phyloP scores from a whole-genome alignment of 2,329 filamentous ascomycete genomes.

The Graphilbum sp. region DNA sequence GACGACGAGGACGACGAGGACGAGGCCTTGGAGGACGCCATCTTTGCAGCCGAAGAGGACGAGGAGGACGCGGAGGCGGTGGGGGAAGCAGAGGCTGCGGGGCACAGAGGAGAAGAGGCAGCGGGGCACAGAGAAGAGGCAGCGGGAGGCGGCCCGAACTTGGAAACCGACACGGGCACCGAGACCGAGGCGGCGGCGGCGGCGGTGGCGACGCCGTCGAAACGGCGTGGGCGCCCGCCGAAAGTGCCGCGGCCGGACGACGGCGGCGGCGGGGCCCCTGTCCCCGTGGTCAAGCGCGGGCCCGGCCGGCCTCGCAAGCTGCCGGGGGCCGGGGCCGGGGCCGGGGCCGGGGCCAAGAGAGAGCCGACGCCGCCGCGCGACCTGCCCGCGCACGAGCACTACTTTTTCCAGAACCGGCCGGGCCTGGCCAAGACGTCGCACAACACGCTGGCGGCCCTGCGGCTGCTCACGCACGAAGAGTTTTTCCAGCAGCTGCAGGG shows the following conservation, averaged over 20 bases:
- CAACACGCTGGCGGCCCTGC: conserved; percentile 60
- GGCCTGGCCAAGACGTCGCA: conserved; percentile 72
- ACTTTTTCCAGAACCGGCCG: conserved; percentile 82
- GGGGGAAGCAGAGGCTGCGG: conserved; percentile 8
- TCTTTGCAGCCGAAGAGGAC: conserved; percentile 34
- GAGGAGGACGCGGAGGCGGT: conserved; percentile 14
- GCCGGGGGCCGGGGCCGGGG: conserved; percentile 9
- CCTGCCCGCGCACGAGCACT: conserved; percentile 75
- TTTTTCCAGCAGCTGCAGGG: conserved; percentile 58
- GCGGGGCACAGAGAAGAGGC: conserved; percentile 24
- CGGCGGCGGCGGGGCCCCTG: conserved; percentile 6
- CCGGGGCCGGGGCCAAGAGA: conserved; percentile 4
- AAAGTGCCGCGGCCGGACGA: conserved; percentile 1
- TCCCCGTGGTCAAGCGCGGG: conserved; percentile 17
- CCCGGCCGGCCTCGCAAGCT: conserved; percentile 23
- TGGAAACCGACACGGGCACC: conserved; percentile 43
- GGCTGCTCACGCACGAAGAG: conserved; percentile 76
- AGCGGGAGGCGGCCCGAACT: too few species aligned
- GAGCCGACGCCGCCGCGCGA: conserved; percentile 61
- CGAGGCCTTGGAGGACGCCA: conserved; percentile 51
- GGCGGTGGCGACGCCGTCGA: conserved; percentile 23
- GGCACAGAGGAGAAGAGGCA: conserved; percentile 34
- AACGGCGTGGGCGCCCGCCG: conserved; percentile 20
- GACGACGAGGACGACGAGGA: conserved; percentile 58
- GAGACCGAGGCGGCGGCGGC: conserved; percentile 17